A percentile compares a stretch with the other conserved stretches of the same genome.
Conservation (phyloP, 768 basidiomycete genomes). For the Hericium alpestre region DNA sequence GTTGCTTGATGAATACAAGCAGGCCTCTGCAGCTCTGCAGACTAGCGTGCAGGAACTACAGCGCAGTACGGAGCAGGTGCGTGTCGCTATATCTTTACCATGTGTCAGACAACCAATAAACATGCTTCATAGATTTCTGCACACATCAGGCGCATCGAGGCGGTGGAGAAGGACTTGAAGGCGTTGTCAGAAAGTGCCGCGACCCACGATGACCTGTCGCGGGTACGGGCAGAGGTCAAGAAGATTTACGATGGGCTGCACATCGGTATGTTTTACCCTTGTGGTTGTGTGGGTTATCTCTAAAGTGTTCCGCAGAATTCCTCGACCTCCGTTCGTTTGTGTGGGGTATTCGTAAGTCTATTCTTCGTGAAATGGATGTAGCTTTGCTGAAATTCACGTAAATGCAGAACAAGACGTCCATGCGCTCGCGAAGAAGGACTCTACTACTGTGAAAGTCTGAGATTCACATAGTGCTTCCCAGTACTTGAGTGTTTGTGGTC, state of each 20-base stretch:
- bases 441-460: conserved; percentile 39
- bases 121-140: conserved; percentile 49
- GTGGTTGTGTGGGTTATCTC: not conserved
- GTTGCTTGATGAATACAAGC: conserved; percentile 83
- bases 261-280: conserved; percentile 43
- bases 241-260: conserved; percentile 79
- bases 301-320: conserved; percentile 41
- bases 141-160: conserved; percentile 75
- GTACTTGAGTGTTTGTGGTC: too few species aligned
- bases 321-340: conserved; percentile 73
- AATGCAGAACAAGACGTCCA: conserved; percentile 71
- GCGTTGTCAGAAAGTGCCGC: conserved; percentile 54
- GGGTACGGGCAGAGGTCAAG: conserved; percentile 73
- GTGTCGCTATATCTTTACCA: not conserved
- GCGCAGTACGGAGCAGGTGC: conserved; percentile 70
- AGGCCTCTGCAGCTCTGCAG: conserved; percentile 78
- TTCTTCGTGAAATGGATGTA: not conserved
- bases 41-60: conserved; percentile 82
- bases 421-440: conserved; percentile 56
- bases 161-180: conserved; percentile 84
- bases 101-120: not conserved
- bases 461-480: too few species aligned
- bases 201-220: conserved; percentile 71
- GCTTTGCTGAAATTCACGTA: not conserved
- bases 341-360: conserved; percentile 75